A percentile compares a stretch with the other conserved stretches of the same genome.
Evolutionary conservation across 177 flowering plant species (phyloP).

Genomic region (Vitis hybrid): DNA sequence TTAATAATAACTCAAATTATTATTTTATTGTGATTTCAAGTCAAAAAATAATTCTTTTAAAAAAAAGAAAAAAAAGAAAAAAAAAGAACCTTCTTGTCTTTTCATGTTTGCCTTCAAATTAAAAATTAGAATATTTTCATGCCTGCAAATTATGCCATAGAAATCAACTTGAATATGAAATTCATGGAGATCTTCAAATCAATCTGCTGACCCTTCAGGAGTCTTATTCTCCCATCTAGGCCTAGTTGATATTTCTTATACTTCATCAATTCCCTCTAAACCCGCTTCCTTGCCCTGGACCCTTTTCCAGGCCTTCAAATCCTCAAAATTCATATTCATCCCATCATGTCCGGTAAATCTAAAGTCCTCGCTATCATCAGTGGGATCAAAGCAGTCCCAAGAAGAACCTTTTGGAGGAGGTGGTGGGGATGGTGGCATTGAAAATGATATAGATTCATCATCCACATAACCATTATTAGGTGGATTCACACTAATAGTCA

Average conservation of each 20-base stretch:
- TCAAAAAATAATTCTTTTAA: no score
- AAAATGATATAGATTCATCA: constrained; percentile 45
- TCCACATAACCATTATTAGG: constrained; percentile 34
- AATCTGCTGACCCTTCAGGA: constrained; percentile 1
- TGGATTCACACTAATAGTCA: constrained; percentile 54
- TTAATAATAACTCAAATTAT: no score
- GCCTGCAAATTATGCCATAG: no score
- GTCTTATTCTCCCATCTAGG: constrained; percentile 19
- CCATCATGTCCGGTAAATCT: constrained; percentile 40
- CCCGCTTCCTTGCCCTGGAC: constrained; percentile 28
- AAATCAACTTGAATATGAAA: no score
- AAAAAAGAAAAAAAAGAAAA: no score
- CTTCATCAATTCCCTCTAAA: constrained; percentile 19
- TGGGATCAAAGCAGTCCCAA: constrained; percentile 86
- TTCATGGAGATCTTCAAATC: no score
- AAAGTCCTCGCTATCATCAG: constrained; percentile 47
- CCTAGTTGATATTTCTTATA: constrained; percentile 20
- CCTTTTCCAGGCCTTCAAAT: constrained; percentile 31
- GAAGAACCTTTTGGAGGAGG: constrained; percentile 58
- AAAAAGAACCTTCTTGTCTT: no score
- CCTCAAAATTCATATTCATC: constrained; percentile 29
- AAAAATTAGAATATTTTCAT: no score
- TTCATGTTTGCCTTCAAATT: no score
- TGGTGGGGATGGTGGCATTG: constrained; percentile 71
- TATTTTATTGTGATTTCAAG: no score